Base-by-base conservation (phyloP, 75 land plant genomes). In the Selaginella moellendorffii region DNA sequence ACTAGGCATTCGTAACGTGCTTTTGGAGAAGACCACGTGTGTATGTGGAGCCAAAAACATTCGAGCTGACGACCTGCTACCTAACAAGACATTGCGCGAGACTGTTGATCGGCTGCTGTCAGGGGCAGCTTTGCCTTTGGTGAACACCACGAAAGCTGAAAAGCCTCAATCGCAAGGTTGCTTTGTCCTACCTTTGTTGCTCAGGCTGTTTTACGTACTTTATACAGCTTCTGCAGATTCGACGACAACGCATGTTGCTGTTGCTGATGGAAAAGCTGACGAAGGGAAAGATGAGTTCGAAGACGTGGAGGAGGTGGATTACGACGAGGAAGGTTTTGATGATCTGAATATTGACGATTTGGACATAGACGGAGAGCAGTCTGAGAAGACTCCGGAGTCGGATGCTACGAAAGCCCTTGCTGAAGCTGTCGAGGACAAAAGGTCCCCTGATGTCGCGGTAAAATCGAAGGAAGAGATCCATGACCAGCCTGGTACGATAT, bases 11-110 rank as follows among this genome's bases (percentile, higher is more conserved):
- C 59, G 59, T 2, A 19, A 24, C 24, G 59, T 21, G 59, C 19
- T 56, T 56, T 21, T 56, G 23, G 24, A 56, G 21, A 56, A 56
- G n/a, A n/a, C 25, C 5, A 21, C 25, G 23, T 56, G 59, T 21
- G 24, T 19, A 19, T 56, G 59, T 56, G 59, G 59, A 24, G 59
- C 59, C 21, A 56, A 56, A 19, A 56, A 56, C n/a, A n/a, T 56
- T 5, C 59, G 21, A 8, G 59, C 59, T 25, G 59, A 56, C 21
- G 59, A 56, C n/a, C 24, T 56, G 2, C 21, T 56, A 24, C 59
- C 59, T 8, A 56, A 56, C 24, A 56, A 24, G 24, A 56, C 59
- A 8, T 56, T 56, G 59, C 59, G 59, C 5, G 59, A 56, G 24
- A 24, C 59, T 21, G 24, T 56, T 56, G 23, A 56, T 8, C 19